Evolutionary conservation across 495 filamentous ascomycete species (phyloP), one percentile per base, ranked within the genome.

Genomic region (Aspergillus funiculosus): DNA sequence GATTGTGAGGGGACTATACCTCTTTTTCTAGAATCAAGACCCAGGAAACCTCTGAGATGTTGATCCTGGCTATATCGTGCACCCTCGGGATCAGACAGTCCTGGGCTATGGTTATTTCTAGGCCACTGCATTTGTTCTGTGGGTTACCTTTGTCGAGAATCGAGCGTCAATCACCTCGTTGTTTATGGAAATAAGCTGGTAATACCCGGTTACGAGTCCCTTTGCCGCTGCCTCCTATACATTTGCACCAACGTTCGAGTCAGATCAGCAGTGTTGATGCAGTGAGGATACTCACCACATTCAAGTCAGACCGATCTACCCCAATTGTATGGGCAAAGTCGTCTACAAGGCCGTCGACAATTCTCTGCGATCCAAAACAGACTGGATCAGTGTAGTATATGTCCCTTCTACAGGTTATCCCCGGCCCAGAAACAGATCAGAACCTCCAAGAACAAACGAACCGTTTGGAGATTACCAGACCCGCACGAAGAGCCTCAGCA

Each of bases 21-120:
- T 98, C 92, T 69, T 98, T 98, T 60, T 98, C 92, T 25, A 98
- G 76, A 0, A 96, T 75, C 0, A 97, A 57, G 19, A 96, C 69
- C 89, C 88, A 95, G 34, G 75, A 61, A 0, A 76, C 59, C 14
- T 57, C 50, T 1, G 65, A 58, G 7, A 87, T 63, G 42, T 82
- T 63, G 13, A 94, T 56, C 4, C 56, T 60, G 1, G 71, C 59
- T 6, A 81, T 69, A 1, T 79, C 68, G 26, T 68, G 66, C 10
- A 76, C 48, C 9, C 71, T 73, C 7, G 88, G 86, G 1, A 96
- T 72, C 3, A 94, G 59, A 6, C 74, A 68, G 2, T 85, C 87
- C 78, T 94, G 2, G n/a, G 15, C 43, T 1, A 1, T n/a, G 21
- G 26, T 25, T 13, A 14, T 14, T n/a, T 41, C 11, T 10, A 6